A percentile compares a stretch with the other conserved stretches of the same genome.
Evolutionary conservation across 2,329 filamentous ascomycete species (phyloP).

Genomic region (Xylariaceae sp.): DNA sequence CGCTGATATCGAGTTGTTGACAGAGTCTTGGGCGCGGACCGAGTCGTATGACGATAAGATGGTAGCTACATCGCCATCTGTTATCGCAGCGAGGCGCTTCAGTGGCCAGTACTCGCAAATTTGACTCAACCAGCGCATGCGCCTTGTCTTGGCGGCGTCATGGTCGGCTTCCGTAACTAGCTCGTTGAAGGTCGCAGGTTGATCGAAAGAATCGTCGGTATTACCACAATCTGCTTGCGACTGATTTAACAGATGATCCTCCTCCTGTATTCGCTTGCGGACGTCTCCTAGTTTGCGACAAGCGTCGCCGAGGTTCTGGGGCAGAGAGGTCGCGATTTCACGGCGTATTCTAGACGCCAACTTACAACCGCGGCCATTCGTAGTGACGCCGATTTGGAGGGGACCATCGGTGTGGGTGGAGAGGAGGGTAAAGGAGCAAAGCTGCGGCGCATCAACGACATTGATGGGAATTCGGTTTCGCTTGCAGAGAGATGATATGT

Average conservation of each 20-base stretch:
- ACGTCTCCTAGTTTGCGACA: constrained; percentile 73
- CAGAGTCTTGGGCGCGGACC: constrained; percentile 13
- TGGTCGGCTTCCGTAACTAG: constrained; percentile 69
- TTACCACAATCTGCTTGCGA: constrained; percentile 35
- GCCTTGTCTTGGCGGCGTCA: constrained; percentile 68
- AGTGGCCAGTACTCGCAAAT: constrained; percentile 99
- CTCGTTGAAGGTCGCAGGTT: constrained; percentile 77
- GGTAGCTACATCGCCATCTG: constrained; percentile 69
- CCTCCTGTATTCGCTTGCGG: constrained; percentile 65
- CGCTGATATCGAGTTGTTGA: constrained; percentile 17
- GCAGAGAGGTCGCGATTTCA: constrained; percentile 78
- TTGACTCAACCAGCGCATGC: constrained; percentile 90
- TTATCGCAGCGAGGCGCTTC: constrained; percentile 70
- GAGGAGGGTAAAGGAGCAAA: constrained; percentile 86
- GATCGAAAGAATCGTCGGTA: constrained; percentile 61
- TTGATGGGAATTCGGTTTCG: constrained; percentile 86
- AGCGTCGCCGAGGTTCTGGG: constrained; percentile 66
- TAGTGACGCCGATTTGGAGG: constrained; percentile 90
- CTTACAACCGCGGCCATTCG: constrained; percentile 91
- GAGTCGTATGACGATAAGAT: constrained; percentile 68
- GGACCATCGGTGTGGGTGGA: constrained; percentile 87
- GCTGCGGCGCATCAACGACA: constrained; percentile 76
- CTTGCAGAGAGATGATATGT: constrained; percentile 70
- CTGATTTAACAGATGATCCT: constrained; percentile 51
- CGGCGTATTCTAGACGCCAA: constrained; percentile 82